Evolutionary conservation across 1,284 basidiomycete species (phyloP).

Genomic region (Cutaneotrichosporon spelunceum): DNA sequence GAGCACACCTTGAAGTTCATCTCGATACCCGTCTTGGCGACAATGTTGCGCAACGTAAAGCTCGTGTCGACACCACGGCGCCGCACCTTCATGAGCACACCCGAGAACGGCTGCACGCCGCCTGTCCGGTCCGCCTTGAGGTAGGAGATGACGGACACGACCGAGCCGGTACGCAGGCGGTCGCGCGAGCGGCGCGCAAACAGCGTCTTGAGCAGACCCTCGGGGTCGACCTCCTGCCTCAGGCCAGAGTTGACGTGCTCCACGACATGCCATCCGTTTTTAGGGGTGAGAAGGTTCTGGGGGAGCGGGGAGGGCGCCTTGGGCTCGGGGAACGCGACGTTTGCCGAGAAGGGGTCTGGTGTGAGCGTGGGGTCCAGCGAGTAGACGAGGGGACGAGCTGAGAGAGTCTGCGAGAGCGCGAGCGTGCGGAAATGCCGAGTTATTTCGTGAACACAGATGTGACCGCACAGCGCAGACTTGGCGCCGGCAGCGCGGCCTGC

Average conservation of each 20-base stretch:
- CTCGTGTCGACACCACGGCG: slow-evolving; percentile 77
- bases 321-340: slow-evolving; percentile 59
- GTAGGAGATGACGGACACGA: slow-evolving; percentile 64
- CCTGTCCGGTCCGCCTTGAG: slow-evolving; percentile 56
- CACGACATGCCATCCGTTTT: slow-evolving; percentile 73
- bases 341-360: slow-evolving; percentile 67
- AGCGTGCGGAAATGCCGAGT: too few species aligned
- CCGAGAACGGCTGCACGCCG: slow-evolving; percentile 68
- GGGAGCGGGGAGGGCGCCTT: slow-evolving; percentile 46
- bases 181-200: slow-evolving; percentile 68
- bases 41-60: slow-evolving; percentile 78
- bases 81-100: slow-evolving; percentile 75
- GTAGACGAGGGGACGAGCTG: background rate
- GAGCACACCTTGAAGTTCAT: slow-evolving; percentile 80
- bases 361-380: background rate
- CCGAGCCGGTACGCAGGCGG: slow-evolving; percentile 71
- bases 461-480: too few species aligned
- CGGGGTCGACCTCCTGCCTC: slow-evolving; percentile 64
- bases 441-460: too few species aligned
- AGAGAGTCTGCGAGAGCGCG: background rate
- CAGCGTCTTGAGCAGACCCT: slow-evolving; percentile 61
- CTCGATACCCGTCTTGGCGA: slow-evolving; percentile 84
- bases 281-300: slow-evolving; percentile 52
- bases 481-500: too few species aligned
- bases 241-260: slow-evolving; percentile 66